A percentile compares a stretch with the other conserved stretches of the same genome.
phyloP scores from a whole-genome alignment of 768 basidiomycete species.

The Artomyces pyxidatus region DNA sequence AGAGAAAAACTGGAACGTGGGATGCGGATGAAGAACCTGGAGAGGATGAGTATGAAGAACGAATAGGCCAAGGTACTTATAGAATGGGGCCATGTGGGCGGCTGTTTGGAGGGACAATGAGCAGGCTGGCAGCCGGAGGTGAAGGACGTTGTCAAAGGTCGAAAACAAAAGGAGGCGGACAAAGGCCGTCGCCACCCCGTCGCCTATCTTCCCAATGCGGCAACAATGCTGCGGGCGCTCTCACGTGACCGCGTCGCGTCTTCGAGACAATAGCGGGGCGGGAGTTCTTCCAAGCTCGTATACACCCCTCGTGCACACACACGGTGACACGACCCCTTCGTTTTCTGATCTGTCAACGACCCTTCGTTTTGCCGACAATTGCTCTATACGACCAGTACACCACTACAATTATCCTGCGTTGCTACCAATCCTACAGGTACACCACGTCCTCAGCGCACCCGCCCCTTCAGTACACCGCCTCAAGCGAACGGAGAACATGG shows the following conservation, averaged over 20 bases:
- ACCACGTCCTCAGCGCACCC: too few relatives aligned
- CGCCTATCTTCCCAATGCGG: slow-evolving; percentile 19
- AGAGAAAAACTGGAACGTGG: not conserved
- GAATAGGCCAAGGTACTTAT: slow-evolving; percentile 21
- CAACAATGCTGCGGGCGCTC: slow-evolving; percentile 12
- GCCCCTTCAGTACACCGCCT: too few relatives aligned
- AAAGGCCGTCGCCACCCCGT: slow-evolving; percentile 17
- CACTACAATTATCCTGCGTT: too few relatives aligned
- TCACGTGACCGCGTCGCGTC: slow-evolving; percentile 23
- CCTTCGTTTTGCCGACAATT: too few relatives aligned
- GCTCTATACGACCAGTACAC: too few relatives aligned
- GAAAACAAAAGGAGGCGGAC: slow-evolving; percentile 23
- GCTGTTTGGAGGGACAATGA: slow-evolving; percentile 23
- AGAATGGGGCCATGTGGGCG: slow-evolving; percentile 12
- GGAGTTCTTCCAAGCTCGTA: not conserved
- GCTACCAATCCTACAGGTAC: too few relatives aligned
- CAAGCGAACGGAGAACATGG: too few relatives aligned
- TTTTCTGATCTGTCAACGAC: too few relatives aligned
- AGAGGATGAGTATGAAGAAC: slow-evolving; percentile 3
- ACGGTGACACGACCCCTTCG: too few relatives aligned
- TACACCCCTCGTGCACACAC: too few relatives aligned
- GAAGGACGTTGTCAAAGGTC: slow-evolving; percentile 21
- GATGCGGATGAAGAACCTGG: slow-evolving; percentile 5
- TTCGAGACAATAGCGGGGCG: slow-evolving; percentile 17
- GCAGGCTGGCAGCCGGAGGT: slow-evolving; percentile 7